These are phyloP conservation scores for Sporothrix inflata DNA, from an alignment of 2,329 filamentous ascomycete species.

Conservation along the genomic window DNA sequence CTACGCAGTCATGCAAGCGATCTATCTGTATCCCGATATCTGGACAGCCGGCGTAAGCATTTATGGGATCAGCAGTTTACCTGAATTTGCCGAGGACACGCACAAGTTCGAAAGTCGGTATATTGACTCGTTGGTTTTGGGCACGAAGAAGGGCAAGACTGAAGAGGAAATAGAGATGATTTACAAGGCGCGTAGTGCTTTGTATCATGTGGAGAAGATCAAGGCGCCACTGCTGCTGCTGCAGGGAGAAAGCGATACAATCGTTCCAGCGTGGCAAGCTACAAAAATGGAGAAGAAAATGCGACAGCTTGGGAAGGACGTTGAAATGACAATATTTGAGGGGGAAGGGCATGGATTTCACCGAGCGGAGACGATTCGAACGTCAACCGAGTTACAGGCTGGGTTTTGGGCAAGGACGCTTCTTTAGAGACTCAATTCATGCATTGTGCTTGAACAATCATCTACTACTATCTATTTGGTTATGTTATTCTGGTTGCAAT, in stretches of 20 bases:
- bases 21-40: neutral
- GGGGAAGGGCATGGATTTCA: neutral
- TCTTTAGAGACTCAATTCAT: neutral
- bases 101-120: slow-evolving; percentile 12
- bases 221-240: neutral
- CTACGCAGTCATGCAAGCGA: neutral
- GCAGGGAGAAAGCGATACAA: slow-evolving; percentile 1
- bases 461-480: no score
- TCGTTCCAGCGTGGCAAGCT: neutral
- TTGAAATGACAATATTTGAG: neutral
- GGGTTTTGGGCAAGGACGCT: neutral
- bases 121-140: neutral
- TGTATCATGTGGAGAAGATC: neutral
- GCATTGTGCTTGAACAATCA: no score
- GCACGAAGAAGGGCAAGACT: neutral
- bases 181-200: neutral
- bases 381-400: neutral
- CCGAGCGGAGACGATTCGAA: neutral
- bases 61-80: neutral
- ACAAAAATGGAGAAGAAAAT: neutral
- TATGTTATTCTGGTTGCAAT: no score
- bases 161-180: neutral
- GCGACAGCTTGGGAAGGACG: neutral
- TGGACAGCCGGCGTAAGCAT: neutral
- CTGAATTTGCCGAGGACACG: slow-evolving; percentile 2